phyloP scores from a whole-genome alignment of 306 rosid genomes.

The Cicer bijugum region DNA sequence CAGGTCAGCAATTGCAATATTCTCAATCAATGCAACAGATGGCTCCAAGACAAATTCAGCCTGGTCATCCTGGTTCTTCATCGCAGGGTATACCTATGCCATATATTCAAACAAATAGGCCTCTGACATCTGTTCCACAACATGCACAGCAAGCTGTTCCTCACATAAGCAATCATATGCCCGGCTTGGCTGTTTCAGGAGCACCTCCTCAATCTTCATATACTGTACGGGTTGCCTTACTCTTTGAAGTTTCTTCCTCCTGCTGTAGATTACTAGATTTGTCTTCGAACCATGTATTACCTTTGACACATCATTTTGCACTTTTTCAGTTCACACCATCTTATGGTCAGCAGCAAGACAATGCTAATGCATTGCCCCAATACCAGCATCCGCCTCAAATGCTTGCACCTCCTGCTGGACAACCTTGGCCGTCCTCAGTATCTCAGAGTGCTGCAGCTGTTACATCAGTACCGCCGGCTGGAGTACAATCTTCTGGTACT shows the following conservation, averaged over 20 bases:
- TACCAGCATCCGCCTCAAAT: conserved; percentile 79
- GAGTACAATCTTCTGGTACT: conserved; percentile 64
- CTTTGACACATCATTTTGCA: conserved; percentile 34
- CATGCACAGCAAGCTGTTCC: conserved; percentile 77
- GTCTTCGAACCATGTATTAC: conserved; percentile 27
- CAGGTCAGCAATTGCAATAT: conserved; percentile 77
- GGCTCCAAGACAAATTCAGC: conserved; percentile 73
- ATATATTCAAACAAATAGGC: conserved; percentile 78
- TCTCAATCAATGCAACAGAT: conserved; percentile 87
- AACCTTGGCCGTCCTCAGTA: conserved; percentile 79
- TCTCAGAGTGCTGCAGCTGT: conserved; percentile 60
- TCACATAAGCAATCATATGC: conserved; percentile 73
- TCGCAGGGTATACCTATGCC: conserved; percentile 70
- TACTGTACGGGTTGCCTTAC: conserved; percentile 57
- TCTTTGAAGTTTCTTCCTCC: conserved; percentile 19
- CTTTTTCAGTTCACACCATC: conserved; percentile 67
- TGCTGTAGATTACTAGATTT: background rate
- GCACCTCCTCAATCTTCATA: conserved; percentile 71
- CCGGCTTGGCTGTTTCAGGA: conserved; percentile 71
- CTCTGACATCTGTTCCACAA: conserved; percentile 62
- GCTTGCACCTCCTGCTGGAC: conserved; percentile 72
- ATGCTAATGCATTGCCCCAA: conserved; percentile 59
- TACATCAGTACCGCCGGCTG: conserved; percentile 64
- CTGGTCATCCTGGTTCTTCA: conserved; percentile 63
- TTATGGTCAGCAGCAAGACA: conserved; percentile 71